Conservation (phyloP, 73 alveolate species). For the Tetrahymena malaccensis region DNA sequence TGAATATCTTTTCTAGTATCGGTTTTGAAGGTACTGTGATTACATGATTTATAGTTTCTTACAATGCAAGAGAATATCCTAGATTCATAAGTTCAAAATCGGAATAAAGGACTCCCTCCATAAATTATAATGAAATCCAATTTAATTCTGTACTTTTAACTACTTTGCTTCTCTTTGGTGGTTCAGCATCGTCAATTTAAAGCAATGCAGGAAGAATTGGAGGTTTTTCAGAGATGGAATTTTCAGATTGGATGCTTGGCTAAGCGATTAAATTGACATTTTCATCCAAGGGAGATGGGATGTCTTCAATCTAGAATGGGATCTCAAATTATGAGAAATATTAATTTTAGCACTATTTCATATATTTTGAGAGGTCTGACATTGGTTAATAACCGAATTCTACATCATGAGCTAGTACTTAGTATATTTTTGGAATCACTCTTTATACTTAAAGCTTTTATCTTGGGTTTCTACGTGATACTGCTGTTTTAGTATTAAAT, state of each 20-base stretch:
- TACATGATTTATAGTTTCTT: background rate
- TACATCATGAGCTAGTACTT: background rate
- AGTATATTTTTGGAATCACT: background rate
- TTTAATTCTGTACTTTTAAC: background rate
- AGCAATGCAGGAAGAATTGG: background rate
- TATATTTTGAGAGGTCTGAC: background rate
- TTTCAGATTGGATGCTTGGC: background rate
- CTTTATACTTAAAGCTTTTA: background rate
- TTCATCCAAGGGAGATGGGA: background rate
- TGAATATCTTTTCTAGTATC: background rate
- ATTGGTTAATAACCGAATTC: background rate
- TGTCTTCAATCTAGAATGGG: background rate
- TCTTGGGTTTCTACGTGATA: background rate
- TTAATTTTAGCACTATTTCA: background rate
- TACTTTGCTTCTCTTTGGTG: background rate
- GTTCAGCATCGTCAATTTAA: background rate
- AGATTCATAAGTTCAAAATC: background rate
- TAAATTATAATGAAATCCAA: background rate
- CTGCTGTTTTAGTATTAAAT: background rate
- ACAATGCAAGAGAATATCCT: background rate
- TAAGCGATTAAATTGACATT: background rate
- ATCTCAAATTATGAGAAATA: background rate
- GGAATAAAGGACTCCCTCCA: background rate
- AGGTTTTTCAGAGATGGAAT: background rate
- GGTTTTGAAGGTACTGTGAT: background rate